Conservation (phyloP, 179 eudicot species). For the Corrigiola litoralis region DNA sequence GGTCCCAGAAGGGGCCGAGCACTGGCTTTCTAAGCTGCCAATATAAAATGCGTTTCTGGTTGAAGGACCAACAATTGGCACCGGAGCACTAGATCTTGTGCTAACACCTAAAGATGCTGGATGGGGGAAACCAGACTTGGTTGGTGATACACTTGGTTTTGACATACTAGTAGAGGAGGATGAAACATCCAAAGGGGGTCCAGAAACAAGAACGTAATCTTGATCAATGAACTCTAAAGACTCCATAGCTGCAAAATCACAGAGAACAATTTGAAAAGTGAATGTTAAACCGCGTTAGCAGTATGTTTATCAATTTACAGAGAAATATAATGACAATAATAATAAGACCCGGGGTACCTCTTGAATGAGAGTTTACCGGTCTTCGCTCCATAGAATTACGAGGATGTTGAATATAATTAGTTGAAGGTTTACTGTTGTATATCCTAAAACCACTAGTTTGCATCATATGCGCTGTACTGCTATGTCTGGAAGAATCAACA, state of each 20-base stretch:
- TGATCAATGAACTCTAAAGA: constrained; percentile 74
- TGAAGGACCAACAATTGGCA: constrained; percentile 49
- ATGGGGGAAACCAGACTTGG: constrained; percentile 36
- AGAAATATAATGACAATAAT: neutral
- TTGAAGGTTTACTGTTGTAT: constrained; percentile 27
- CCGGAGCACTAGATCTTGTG: constrained; percentile 41
- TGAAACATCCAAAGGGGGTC: constrained; percentile 49
- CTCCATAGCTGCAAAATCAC: constrained; percentile 52
- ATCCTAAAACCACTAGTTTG: constrained; percentile 40
- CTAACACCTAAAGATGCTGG: constrained; percentile 33
- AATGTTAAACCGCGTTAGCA: neutral
- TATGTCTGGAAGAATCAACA: constrained; percentile 35
- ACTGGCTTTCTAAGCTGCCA: constrained; percentile 56
- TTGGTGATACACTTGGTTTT: constrained; percentile 40
- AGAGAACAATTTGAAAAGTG: constrained; percentile 4
- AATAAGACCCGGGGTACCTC: constrained; percentile 34
- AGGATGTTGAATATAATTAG: constrained; percentile 39
- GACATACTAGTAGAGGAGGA: constrained; percentile 53
- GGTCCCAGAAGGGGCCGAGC: constrained; percentile 64
- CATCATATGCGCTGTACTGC: constrained; percentile 24
- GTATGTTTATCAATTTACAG: neutral
- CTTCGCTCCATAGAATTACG: constrained; percentile 37
- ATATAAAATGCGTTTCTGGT: constrained; percentile 26
- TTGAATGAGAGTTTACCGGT: constrained; percentile 33
- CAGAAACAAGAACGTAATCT: constrained; percentile 91